phyloP scores from a whole-genome alignment of 352 stramenopile genomes.

The Phytophthora idaei region DNA sequence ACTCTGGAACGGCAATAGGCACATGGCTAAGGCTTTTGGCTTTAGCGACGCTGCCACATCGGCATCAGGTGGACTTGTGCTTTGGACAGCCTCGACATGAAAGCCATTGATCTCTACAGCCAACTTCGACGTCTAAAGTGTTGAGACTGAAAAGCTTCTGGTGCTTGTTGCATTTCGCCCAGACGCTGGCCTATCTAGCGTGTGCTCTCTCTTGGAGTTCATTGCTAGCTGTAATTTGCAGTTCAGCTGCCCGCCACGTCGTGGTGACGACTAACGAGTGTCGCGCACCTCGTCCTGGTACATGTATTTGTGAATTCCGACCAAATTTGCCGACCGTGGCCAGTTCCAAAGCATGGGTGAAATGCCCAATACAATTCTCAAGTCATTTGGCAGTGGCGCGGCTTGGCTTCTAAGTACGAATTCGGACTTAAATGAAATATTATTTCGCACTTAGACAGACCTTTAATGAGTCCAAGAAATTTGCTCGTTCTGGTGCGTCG shows the following conservation, averaged over 20 bases:
- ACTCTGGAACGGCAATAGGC: slow-evolving; percentile 4
- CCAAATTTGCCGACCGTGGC: too few relatives aligned
- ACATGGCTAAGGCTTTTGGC: slow-evolving; percentile 9
- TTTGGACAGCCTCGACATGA: slow-evolving; percentile 29
- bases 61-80: slow-evolving; percentile 19
- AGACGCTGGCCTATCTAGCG: not conserved
- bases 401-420: too few relatives aligned
- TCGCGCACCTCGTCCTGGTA: not conserved
- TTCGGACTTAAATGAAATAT: too few relatives aligned
- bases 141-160: not conserved
- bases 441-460: too few relatives aligned
- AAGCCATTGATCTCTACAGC: slow-evolving; percentile 21
- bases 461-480: too few relatives aligned
- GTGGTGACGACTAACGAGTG: not conserved
- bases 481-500: too few relatives aligned
- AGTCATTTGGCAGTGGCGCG: too few relatives aligned
- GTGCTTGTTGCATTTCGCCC: not conserved
- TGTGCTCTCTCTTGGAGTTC: slow-evolving; percentile 11
- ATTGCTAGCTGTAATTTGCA: not conserved
- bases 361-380: too few relatives aligned
- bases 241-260: not conserved
- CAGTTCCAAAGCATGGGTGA: too few relatives aligned
- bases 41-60: slow-evolving; percentile 16
- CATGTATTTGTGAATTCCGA: too few relatives aligned
- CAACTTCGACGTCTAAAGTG: slow-evolving; percentile 14